Percentiles rank a stretch among this genome's conserved stretches.
These are phyloP conservation scores for Cicer cuneatum DNA, from an alignment of 306 rosid genomes.

Conservation along the genomic window DNA sequence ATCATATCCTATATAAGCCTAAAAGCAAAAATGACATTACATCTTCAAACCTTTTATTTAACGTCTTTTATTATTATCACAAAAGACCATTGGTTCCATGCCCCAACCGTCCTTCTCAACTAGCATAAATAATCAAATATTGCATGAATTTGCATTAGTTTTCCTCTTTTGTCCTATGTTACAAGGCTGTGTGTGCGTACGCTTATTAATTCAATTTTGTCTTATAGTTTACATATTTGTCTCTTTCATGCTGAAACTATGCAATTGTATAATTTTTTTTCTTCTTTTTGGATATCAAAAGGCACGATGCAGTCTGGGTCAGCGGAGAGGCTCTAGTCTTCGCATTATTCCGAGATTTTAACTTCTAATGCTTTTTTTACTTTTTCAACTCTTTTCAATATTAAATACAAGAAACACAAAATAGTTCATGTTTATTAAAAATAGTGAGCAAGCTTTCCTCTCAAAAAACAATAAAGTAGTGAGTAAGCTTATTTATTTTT, in stretches of 20 bases:
- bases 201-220: background rate
- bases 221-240: too few relatives aligned
- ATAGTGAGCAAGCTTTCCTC: too few relatives aligned
- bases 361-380: background rate
- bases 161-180: conserved; percentile 29
- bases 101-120: conserved; percentile 18
- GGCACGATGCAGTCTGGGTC: background rate
- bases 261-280: background rate
- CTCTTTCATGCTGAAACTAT: too few relatives aligned
- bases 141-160: conserved; percentile 27
- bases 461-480: too few relatives aligned
- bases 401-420: too few relatives aligned
- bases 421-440: too few relatives aligned
- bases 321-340: background rate
- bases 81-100: conserved; percentile 9
- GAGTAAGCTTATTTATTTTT: too few relatives aligned
- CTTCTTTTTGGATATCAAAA: background rate
- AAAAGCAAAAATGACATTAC: conserved; percentile 45
- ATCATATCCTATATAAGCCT: conserved; percentile 39
- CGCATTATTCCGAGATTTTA: background rate
- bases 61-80: conserved; percentile 16
- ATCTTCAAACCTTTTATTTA: conserved; percentile 40
- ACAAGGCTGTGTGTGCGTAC: background rate
- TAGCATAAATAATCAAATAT: background rate
- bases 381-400: too few relatives aligned